Evolutionary conservation across 805 yeast genomes (phyloP).

Genomic region (Candida coquimbonensis): DNA sequence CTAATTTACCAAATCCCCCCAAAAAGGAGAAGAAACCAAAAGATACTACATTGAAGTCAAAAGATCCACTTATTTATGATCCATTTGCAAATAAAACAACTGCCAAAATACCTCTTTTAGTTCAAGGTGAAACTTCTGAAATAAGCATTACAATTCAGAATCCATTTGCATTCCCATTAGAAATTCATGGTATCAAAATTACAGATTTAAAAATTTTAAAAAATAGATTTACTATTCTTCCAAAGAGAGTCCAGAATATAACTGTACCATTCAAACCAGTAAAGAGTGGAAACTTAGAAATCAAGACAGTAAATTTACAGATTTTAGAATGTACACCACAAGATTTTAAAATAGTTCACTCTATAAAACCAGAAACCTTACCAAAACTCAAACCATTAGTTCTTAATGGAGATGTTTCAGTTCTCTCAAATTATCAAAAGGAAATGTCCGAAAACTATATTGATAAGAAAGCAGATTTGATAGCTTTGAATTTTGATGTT

Average conservation of each 20-base stretch:
- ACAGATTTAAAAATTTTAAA: constrained; percentile 24
- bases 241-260: constrained; percentile 32
- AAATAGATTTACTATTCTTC: constrained; percentile 28
- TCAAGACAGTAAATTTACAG: constrained; percentile 45
- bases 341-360: constrained; percentile 34
- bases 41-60: constrained; percentile 6
- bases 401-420: neutral
- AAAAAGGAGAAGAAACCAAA: constrained; percentile 11
- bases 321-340: constrained; percentile 45
- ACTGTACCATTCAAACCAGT: constrained; percentile 42
- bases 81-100: constrained; percentile 35
- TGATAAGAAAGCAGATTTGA: constrained; percentile 13
- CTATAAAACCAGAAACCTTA: constrained; percentile 21
- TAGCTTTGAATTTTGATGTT: constrained; percentile 27
- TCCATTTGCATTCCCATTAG: constrained; percentile 72
- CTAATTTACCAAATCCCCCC: constrained; percentile 22
- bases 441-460: constrained; percentile 14
- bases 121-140: constrained; percentile 59
- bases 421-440: constrained; percentile 8
- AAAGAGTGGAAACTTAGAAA: constrained; percentile 39
- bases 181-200: constrained; percentile 42
- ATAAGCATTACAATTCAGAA: constrained; percentile 58
- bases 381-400: constrained; percentile 22
- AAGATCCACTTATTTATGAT: constrained; percentile 46
- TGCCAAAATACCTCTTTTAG: constrained; percentile 29